Evolutionary conservation across 768 basidiomycete species (phyloP).

Genomic region (Tricholoma furcatifolium): DNA sequence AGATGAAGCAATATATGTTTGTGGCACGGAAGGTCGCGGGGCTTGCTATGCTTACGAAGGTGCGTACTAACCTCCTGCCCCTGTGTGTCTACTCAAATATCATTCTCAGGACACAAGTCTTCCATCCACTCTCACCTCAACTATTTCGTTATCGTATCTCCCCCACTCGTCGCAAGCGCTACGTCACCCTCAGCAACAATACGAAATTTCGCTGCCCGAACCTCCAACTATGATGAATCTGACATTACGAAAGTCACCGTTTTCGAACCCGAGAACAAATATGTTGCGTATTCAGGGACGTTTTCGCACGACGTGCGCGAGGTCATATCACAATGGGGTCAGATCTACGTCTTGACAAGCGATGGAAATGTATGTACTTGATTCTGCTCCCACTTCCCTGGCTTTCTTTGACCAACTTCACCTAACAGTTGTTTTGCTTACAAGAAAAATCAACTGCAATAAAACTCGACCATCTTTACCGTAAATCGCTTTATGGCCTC

Average conservation of each 20-base stretch:
- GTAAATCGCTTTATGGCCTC: constrained; percentile 72
- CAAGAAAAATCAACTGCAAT: constrained; percentile 77
- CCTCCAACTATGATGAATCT: constrained; percentile 39
- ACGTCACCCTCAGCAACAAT: constrained; percentile 72
- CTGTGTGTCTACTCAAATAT: neutral
- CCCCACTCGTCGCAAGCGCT: constrained; percentile 70
- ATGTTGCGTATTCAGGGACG: constrained; percentile 79
- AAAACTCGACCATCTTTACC: constrained; percentile 87
- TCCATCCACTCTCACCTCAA: constrained; percentile 76
- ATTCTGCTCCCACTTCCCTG: neutral
- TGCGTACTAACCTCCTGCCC: constrained; percentile 19
- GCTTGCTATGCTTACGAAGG: constrained; percentile 93
- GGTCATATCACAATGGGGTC: constrained; percentile 79
- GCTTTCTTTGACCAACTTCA: neutral
- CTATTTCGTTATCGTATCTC: constrained; percentile 88
- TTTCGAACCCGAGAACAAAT: constrained; percentile 90
- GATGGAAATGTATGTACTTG: constrained; percentile 68
- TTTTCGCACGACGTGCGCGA: constrained; percentile 84
- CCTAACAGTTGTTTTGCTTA: constrained; percentile 56
- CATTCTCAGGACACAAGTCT: constrained; percentile 61
- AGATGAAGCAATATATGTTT: constrained; percentile 90
- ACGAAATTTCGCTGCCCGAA: constrained; percentile 65
- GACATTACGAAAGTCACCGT: constrained; percentile 82
- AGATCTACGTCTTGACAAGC: constrained; percentile 75
- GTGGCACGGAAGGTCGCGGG: constrained; percentile 77